phyloP scores from a whole-genome alignment of 768 basidiomycete genomes.

The Mrakia frigida region DNA sequence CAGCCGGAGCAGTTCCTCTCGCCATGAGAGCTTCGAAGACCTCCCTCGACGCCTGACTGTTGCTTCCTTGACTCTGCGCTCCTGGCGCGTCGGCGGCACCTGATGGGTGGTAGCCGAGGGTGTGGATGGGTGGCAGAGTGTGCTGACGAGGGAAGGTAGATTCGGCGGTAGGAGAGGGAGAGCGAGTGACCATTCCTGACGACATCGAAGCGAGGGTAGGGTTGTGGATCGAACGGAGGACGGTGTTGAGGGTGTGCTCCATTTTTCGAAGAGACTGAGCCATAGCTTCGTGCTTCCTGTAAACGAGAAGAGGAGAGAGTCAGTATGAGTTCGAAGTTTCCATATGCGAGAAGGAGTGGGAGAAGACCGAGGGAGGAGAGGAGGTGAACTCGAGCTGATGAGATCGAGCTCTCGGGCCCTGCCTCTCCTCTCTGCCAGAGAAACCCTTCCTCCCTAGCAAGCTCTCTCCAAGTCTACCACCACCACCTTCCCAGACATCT shows the following conservation, averaged over 20 bases:
- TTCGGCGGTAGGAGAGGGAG: slow-evolving; percentile 57
- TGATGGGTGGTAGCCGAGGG: not conserved
- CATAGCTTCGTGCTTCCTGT: slow-evolving; percentile 37
- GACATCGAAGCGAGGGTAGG: slow-evolving; percentile 56
- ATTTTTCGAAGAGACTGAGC: slow-evolving; percentile 69
- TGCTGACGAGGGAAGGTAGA: slow-evolving; percentile 32
- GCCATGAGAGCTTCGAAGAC: not conserved
- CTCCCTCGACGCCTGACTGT: slow-evolving; percentile 6
- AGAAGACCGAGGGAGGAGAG: slow-evolving; percentile 55
- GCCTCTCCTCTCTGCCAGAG: too few relatives aligned
- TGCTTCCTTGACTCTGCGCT: not conserved
- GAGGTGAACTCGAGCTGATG: too few relatives aligned
- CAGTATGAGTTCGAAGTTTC: slow-evolving; percentile 6
- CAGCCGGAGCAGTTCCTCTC: not conserved
- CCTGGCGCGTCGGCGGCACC: not conserved
- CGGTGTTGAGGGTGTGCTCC: slow-evolving; percentile 64
- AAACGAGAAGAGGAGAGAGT: not conserved
- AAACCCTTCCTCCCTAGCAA: too few relatives aligned
- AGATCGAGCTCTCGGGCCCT: too few relatives aligned
- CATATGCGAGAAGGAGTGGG: slow-evolving; percentile 34
- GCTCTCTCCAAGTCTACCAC: too few relatives aligned
- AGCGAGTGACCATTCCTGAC: slow-evolving; percentile 73
- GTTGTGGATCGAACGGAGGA: slow-evolving; percentile 80
- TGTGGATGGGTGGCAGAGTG: not conserved
- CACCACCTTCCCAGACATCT: too few relatives aligned